These are phyloP conservation scores for Knufia fluminis DNA, from an alignment of 2,329 filamentous ascomycete species.

Conservation along the genomic window DNA sequence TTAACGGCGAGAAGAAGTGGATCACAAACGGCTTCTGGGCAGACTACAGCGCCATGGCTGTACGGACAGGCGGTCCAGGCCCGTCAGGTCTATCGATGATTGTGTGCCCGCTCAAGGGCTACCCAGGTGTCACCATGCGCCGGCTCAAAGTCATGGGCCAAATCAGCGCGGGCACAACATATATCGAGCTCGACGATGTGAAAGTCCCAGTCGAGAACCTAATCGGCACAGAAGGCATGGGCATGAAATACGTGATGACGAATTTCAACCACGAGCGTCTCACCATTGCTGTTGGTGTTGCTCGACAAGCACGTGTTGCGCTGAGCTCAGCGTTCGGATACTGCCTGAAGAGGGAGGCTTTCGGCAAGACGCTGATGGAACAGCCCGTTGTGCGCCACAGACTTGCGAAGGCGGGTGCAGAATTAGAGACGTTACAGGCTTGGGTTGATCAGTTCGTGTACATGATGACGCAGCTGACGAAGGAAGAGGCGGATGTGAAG, in stretches of 20 bases:
- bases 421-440: constrained; percentile 60
- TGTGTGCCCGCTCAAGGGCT: constrained; percentile 59
- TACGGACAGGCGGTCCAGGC: constrained; percentile 60
- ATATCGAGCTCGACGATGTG: constrained; percentile 67
- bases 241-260: constrained; percentile 67
- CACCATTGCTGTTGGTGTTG: constrained; percentile 55
- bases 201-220: constrained; percentile 61
- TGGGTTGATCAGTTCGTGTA: constrained; percentile 38
- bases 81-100: constrained; percentile 56
- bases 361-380: constrained; percentile 60
- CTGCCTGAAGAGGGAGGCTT: constrained; percentile 56
- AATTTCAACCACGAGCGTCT: constrained; percentile 75
- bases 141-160: constrained; percentile 59
- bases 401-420: constrained; percentile 59
- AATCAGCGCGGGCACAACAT: constrained; percentile 59
- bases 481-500: constrained; percentile 38
- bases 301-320: constrained; percentile 53
- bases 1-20: constrained; percentile 75
- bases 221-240: constrained; percentile 59
- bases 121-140: constrained; percentile 59
- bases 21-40: constrained; percentile 66
- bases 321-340: constrained; percentile 53
- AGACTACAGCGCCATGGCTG: constrained; percentile 61
- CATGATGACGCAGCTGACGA: constrained; percentile 48
- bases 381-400: constrained; percentile 66